phyloP scores from a whole-genome alignment of 345 rosid genomes.

The Cardamine resedifolia region DNA sequence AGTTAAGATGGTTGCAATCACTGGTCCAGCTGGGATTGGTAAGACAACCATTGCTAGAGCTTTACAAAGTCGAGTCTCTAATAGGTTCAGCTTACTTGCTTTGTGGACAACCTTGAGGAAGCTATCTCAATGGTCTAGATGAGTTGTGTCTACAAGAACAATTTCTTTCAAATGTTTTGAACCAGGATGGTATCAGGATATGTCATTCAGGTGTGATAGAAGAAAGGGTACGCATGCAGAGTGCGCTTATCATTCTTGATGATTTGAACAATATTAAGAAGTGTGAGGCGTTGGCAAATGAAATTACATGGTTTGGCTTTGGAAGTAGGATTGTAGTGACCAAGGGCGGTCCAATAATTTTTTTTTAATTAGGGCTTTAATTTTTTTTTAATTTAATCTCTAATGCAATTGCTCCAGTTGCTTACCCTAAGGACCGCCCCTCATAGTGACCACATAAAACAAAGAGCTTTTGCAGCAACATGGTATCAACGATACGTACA shows the following conservation, averaged over 20 bases:
- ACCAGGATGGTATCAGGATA: background rate
- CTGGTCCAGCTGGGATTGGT: constrained; percentile 13
- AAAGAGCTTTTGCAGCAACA: background rate
- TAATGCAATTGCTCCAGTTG: too few species aligned
- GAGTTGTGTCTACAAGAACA: background rate
- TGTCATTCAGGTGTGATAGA: background rate
- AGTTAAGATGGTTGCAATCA: constrained; percentile 3
- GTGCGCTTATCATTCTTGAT: constrained; percentile 13
- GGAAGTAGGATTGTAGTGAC: constrained; percentile 18
- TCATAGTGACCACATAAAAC: constrained; percentile 9
- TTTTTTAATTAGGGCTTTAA: too few species aligned
- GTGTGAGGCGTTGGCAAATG: background rate
- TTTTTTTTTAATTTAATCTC: too few species aligned
- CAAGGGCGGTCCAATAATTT: too few species aligned
- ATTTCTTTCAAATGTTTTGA: background rate
- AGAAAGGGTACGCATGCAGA: background rate
- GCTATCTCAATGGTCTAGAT: too few species aligned
- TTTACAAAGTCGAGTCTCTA: background rate
- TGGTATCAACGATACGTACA: background rate
- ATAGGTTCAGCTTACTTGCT: background rate
- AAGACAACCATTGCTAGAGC: constrained; percentile 21
- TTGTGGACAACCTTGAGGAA: background rate
- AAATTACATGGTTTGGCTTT: background rate
- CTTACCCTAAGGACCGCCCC: too few species aligned
- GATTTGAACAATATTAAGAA: background rate